Evolutionary conservation across 192 early-diverging fungal genomes (phyloP), one percentile per base, ranked within the genome.

Genomic region (Coemansia sp.): DNA sequence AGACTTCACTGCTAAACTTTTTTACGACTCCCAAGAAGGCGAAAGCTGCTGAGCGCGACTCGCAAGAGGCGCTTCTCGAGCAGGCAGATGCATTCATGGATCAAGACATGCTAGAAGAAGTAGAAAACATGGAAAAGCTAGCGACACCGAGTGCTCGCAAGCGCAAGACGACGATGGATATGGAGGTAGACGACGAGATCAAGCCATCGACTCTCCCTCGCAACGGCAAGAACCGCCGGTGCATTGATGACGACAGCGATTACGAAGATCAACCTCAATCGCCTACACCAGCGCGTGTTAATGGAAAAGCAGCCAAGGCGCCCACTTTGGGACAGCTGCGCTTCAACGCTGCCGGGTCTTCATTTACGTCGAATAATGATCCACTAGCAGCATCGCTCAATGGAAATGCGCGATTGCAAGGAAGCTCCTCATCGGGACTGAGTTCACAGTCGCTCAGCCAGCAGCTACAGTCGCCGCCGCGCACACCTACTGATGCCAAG

Each of bases 1-100:
- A 78, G 38, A 57, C 68, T 5, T 67, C 63, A 9, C 53, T 78
- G 35, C 63, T 71, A 38, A 78, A 65, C 64, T 78, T 78, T 50
- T 78, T 78, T 26, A 20, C 42, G 11, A 71, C 74, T 1, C 68
- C 70, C 36, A 71, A 63, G 21, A 61, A 49, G 42, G 23, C 50
- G 13, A 30, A 16, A 6, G 20, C 43, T 15, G 13, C 18, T 18
- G 33, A 44, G 6, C 51, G 37, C 6, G 68, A 70, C 60, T 70
- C 73, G n/a, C 68, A 78, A 50, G 74, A 78, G 18, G 74, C 47
- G 20, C 40, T 71, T 39, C 57, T 78, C 12, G 56, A 50, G 15
- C 46, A 68, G 14, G 50, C 43, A 21, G 61, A 20, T 41, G 56
- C 18, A 4, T 35, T 57, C 40, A 63, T 71, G 6, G 68, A 61